A percentile compares a stretch with the other conserved stretches of the same genome.
These are phyloP conservation scores for Phaeosphaeriaceae sp. DNA, from an alignment of 2,329 filamentous ascomycete genomes.

Conservation along the genomic window DNA sequence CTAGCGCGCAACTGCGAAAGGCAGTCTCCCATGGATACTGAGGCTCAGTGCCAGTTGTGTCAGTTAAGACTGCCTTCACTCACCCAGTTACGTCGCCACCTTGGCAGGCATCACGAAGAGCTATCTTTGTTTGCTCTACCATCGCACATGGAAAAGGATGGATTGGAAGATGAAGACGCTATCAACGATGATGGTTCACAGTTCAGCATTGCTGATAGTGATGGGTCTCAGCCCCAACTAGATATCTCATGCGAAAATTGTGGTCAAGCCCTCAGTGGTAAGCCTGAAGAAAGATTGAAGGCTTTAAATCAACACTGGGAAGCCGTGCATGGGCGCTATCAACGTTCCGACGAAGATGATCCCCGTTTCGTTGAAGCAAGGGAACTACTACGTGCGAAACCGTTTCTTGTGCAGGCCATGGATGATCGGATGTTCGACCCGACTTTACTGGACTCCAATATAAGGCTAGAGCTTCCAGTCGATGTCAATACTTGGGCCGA, in stretches of 20 bases:
- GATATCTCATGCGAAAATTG: neutral
- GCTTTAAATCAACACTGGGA: neutral
- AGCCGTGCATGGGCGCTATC: neutral
- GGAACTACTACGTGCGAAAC: neutral
- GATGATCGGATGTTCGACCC: neutral
- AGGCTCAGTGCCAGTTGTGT: constrained; percentile 12
- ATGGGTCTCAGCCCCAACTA: neutral
- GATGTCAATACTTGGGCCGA: constrained; percentile 1
- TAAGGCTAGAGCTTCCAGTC: neutral
- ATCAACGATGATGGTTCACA: neutral
- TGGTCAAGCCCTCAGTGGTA: neutral
- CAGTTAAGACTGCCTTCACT: constrained; percentile 8
- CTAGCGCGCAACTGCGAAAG: constrained; percentile 18
- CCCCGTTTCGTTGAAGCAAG: neutral
- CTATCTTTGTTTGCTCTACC: constrained; percentile 28
- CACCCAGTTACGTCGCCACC: constrained; percentile 17
- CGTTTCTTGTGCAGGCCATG: neutral
- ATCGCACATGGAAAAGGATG: constrained; percentile 13
- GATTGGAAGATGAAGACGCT: constrained; percentile 4
- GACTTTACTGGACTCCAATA: neutral
- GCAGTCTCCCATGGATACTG: constrained; percentile 1
- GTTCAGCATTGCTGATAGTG: neutral
- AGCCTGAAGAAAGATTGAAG: neutral
- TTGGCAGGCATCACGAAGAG: constrained; percentile 30
- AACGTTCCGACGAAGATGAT: neutral